These are phyloP conservation scores for Aspergillus pseudoviridinutans DNA, from an alignment of 2,329 filamentous ascomycete species.

Conservation along the genomic window DNA sequence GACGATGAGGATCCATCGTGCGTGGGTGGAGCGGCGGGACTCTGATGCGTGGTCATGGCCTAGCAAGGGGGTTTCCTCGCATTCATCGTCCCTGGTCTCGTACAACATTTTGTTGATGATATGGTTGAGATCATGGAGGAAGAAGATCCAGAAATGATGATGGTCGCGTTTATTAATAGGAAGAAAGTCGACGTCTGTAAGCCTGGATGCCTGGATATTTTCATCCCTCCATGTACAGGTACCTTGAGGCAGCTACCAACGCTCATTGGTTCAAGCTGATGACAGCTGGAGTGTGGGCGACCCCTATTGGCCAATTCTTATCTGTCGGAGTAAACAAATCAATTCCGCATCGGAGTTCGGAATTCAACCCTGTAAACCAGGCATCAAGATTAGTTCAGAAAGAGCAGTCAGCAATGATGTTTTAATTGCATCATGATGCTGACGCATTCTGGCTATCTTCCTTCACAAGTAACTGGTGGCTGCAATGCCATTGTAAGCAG, in stretches of 20 bases:
- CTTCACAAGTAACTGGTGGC: no score
- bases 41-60: neutral
- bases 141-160: neutral
- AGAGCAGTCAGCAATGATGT: neutral
- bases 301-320: neutral
- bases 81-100: neutral
- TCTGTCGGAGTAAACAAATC: neutral
- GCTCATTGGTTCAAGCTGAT: neutral
- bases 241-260: neutral
- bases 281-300: neutral
- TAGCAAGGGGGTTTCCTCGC: neutral
- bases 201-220: neutral
- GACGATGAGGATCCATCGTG: slow-evolving; percentile 3
- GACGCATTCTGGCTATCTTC: neutral
- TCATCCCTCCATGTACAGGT: neutral
- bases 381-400: neutral
- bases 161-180: neutral
- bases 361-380: neutral
- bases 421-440: neutral
- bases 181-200: no score
- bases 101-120: neutral
- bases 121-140: neutral
- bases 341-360: neutral
- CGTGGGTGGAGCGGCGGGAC: neutral
- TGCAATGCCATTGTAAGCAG: neutral